Conservation (phyloP, 2,329 filamentous ascomycete genomes). For the Dothistroma pini region DNA sequence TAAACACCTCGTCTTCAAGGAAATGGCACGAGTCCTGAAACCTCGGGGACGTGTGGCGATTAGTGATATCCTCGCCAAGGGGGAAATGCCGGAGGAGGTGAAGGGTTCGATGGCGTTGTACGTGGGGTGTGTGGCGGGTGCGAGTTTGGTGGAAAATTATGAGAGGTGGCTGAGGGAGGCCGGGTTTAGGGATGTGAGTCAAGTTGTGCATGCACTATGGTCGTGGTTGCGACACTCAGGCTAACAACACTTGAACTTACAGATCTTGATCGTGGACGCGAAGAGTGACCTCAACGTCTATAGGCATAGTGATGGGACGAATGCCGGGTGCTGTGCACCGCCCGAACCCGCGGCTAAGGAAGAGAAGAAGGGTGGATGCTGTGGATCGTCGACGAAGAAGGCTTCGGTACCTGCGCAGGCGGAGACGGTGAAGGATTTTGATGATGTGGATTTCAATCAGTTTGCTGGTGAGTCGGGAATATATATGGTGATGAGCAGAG, state of each 20-base stretch:
- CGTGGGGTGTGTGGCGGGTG: conserved; percentile 12
- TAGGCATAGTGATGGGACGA: conserved; percentile 5
- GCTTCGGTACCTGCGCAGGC: not conserved
- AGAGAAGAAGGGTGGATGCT: conserved; percentile 2
- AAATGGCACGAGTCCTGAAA: conserved; percentile 11
- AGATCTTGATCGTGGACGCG: conserved; percentile 9
- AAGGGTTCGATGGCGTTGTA: conserved; percentile 9
- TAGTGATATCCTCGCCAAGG: conserved; percentile 12
- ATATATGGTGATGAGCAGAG: not conserved
- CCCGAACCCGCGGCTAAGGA: not conserved
- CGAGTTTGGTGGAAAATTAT: conserved; percentile 7
- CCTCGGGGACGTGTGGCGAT: conserved; percentile 7
- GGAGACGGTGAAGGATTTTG: conserved; percentile 1
- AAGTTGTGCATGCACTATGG: not conserved
- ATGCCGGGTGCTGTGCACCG: conserved; percentile 11
- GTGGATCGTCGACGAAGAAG: conserved; percentile 2
- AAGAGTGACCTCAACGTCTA: conserved; percentile 15
- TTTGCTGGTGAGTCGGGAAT: conserved; percentile 7
- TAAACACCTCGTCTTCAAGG: conserved; percentile 13
- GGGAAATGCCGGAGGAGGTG: conserved; percentile 6
- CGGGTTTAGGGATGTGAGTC: conserved; percentile 3
- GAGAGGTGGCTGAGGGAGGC: conserved; percentile 10
- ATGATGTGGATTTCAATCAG: conserved; percentile 12
- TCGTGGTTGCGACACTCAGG: no score
- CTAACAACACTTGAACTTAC: not conserved